Base-by-base conservation (phyloP, 2,329 filamentous ascomycete genomes). In the Coleophoma crateriformis region DNA sequence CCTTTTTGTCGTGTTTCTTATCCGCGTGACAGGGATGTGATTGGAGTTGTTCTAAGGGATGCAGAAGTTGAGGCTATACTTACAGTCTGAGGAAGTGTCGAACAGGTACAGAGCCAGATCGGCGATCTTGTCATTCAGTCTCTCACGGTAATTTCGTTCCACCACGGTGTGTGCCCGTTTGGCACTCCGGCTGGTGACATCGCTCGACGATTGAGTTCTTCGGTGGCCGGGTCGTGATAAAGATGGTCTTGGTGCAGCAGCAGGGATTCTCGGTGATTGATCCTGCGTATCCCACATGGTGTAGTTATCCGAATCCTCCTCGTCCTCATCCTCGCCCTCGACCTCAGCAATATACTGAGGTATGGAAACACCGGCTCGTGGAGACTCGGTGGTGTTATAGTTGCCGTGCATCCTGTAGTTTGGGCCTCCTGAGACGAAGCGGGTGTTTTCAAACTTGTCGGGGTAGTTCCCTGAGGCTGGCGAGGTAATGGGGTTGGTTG, bases 71-170 rank as follows among this genome's bases (percentile, higher is more conserved):
- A 27, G 27, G 27, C 7, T 7, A 27, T 27, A 45, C 54, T 44
- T 51, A 60, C 57, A 52, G 45, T 60, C 53, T 27, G 56, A 53
- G 39, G 48, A 50, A 7, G 55, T 55, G 33, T 58, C 54, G n/a
- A 60, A 60, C 7, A 58, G 48, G 50, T 58, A 58, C 14, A 51
- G 19, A 2, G 53, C 54, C 17, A 58, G 46, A 22, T 58, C 56
- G 2, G 56, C 47, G 33, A 58, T 60, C 43, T 60, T 58, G 34
- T 57, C 55, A 37, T 60, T 60, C 15, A 60, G 35, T 33, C 57
- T 46, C 38, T 60, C 57, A 32, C 57, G 51, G 46, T 60, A 60
- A 41, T 60, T 59, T 34, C 55, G 44, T 38, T 59, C 55, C 17
- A 59, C 54, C 7, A 58, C 50, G 11, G 56, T 59, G 46, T 59